Evolutionary conservation across 1,139 yeast species (phyloP).

Genomic region (Zygotorulaspora mrakii): DNA sequence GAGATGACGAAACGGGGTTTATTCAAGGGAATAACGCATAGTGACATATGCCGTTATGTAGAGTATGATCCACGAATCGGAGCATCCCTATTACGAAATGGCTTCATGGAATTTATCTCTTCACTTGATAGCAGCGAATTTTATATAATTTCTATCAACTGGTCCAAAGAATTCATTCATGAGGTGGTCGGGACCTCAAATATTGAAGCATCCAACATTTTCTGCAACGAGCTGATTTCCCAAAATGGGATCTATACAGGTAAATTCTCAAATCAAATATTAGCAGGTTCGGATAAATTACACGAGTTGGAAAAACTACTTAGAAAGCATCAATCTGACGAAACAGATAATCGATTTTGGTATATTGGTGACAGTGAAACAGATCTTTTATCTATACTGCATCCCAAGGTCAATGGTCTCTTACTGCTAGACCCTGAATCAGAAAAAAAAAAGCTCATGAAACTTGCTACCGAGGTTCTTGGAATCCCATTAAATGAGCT

Average conservation of each 20-base stretch:
- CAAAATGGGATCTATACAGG: conserved; percentile 23
- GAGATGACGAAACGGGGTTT: conserved; percentile 23
- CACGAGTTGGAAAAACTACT: conserved; percentile 13
- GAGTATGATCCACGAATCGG: conserved; percentile 2
- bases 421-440: conserved; percentile 29
- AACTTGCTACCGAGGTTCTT: conserved; percentile 17
- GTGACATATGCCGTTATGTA: conserved; percentile 19
- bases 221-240: conserved; percentile 27
- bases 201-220: conserved; percentile 15
- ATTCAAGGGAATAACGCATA: conserved; percentile 23
- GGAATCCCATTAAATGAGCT: conserved; percentile 16
- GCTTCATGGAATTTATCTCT: conserved; percentile 16
- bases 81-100: conserved; percentile 14
- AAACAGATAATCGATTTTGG: conserved; percentile 18
- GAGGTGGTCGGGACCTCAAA: conserved; percentile 13
- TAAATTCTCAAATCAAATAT: conserved; percentile 23
- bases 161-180: conserved; percentile 34
- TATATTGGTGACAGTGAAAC: conserved; percentile 37
- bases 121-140: conserved; percentile 11
- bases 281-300: conserved; percentile 34
- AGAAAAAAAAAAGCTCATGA: conserved; percentile 25
- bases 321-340: conserved; percentile 2
- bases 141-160: conserved; percentile 31
- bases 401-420: conserved; percentile 31
- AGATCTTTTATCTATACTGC: conserved; percentile 30